Percentiles rank a stretch among this genome's conserved stretches.
Conservation (phyloP, 176 grass and related monocot genomes). For the Cenchrus purpureus region DNA sequence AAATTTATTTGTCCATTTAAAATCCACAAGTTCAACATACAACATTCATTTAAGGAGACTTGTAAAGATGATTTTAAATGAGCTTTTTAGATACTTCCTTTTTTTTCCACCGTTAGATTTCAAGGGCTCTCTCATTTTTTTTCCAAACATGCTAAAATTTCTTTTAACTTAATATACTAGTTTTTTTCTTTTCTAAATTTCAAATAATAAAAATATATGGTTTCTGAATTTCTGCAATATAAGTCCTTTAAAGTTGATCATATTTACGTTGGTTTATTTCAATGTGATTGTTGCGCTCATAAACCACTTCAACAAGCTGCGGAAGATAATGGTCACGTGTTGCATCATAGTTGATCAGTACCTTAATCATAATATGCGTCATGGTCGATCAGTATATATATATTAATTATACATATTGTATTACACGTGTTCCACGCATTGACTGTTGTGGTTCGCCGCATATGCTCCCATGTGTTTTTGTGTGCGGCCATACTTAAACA, state of each 20-base stretch:
- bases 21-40: too few relatives aligned
- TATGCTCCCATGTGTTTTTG: neutral
- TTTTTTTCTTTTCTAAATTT: neutral
- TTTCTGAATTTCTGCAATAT: constrained; percentile 50
- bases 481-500: constrained; percentile 7
- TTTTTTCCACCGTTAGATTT: too few relatives aligned
- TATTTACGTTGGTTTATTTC: constrained; percentile 23
- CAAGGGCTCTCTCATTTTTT: too few relatives aligned
- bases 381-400: neutral
- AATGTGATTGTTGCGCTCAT: constrained; percentile 64
- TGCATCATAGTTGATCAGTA: neutral
- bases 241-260: constrained; percentile 75
- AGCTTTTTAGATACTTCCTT: too few relatives aligned
- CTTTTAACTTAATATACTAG: too few relatives aligned
- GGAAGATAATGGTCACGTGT: constrained; percentile 77
- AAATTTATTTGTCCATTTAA: too few relatives aligned
- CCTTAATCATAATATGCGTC: too few relatives aligned
- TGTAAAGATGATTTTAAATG: too few relatives aligned
- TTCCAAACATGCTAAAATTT: too few relatives aligned
- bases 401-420: neutral
- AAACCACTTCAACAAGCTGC: constrained; percentile 69
- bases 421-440: constrained; percentile 18
- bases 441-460: neutral
- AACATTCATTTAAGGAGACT: too few relatives aligned
- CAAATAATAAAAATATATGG: constrained; percentile 8